Base-by-base conservation (phyloP, 164 flowering plant species). In the Paratinospora sagittata region DNA sequence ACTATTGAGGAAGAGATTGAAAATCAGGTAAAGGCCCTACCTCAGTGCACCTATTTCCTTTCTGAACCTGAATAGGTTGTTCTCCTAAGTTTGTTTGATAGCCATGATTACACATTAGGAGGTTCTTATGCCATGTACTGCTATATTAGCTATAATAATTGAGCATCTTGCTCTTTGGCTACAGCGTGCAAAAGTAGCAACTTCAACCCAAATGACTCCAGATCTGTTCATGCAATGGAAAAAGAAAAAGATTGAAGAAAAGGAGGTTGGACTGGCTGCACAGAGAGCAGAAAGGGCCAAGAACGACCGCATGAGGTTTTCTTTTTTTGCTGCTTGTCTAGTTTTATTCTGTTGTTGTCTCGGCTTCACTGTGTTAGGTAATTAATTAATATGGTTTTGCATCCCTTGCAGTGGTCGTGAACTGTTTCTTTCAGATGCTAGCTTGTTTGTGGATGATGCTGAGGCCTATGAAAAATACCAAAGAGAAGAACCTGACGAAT, bases 1-100 rank as follows among this genome's bases (percentile, higher is more conserved):
- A 41, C 98, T 45, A 80, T 92, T 73, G 97, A 95, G 81, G 98
- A 95, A 69, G 98, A 95, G 82, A 95, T 95, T 78, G 98, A 95
- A 75, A 84, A 88, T 76, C 88, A 95, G 97, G 98, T 92, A 70
- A 78, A 27, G 61, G 9, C 61, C 9, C 21, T n/a, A 23, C 61
- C 26, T 1, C 24, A 21, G 11, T 2, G 24, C 61, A 55, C 61
- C 21, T 19, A 0, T n/a, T 19, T 55, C 8, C 61, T n/a, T 21
- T n/a, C 21, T 55, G 24, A 55, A 23, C 24, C 61, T n/a, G 61
- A 19, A n/a, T 55, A 8, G 17, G 24, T 16, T 52, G 19, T 55
- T 21, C 11, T 55, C 21, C 61, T n/a, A 8, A 19, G 9, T 19
- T 52, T 52, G n/a, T 55, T 55, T 55, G 61, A 21, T 8, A 43